Percentiles rank a stretch among this genome's conserved stretches.
phyloP scores from a whole-genome alignment of 2,329 filamentous ascomycete species.

The Chaetomium olivaceum region DNA sequence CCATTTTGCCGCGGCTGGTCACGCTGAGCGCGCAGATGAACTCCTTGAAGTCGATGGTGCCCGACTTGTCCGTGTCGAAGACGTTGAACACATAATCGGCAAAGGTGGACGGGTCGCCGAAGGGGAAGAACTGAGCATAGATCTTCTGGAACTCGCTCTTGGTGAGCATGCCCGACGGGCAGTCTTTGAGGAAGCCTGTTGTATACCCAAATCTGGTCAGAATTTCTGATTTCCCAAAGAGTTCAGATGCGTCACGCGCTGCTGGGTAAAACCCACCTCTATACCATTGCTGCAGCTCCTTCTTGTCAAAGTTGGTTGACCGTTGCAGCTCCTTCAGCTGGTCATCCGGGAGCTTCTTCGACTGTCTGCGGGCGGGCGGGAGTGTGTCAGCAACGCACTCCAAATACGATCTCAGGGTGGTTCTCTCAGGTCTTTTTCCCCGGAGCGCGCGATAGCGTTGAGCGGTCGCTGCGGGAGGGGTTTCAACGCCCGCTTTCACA shows the following conservation, averaged over 20 bases:
- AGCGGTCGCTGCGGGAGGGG: not conserved
- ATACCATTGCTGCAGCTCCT: slow-evolving; percentile 99
- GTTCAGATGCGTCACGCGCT: not conserved
- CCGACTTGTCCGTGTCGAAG: slow-evolving; percentile 95
- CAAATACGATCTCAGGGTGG: not conserved
- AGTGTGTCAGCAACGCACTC: slow-evolving; percentile 22
- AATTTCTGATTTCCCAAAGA: not conserved
- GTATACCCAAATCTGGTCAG: not conserved
- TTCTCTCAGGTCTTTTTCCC: not conserved
- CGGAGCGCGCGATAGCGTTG: not conserved
- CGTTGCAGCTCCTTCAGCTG: slow-evolving; percentile 94
- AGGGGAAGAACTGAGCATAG: slow-evolving; percentile 99
- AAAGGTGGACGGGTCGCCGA: slow-evolving; percentile 94
- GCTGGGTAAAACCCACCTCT: slow-evolving; percentile 68
- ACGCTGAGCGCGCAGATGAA: slow-evolving; percentile 98
- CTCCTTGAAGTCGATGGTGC: slow-evolving; percentile 98
- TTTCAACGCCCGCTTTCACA: slow-evolving; percentile 1
- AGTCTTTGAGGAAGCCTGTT: slow-evolving; percentile 95
- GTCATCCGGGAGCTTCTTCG: slow-evolving; percentile 92
- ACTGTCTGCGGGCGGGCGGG: slow-evolving; percentile 67
- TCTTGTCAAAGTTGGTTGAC: slow-evolving; percentile 98
- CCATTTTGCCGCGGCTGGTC: slow-evolving; percentile 96
- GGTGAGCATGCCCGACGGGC: slow-evolving; percentile 91
- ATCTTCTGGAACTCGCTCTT: slow-evolving; percentile 99
- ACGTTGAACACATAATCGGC: slow-evolving; percentile 99